Base-by-base conservation (phyloP, 2,329 filamentous ascomycete genomes). In the Allantophomopsis lycopodina region DNA sequence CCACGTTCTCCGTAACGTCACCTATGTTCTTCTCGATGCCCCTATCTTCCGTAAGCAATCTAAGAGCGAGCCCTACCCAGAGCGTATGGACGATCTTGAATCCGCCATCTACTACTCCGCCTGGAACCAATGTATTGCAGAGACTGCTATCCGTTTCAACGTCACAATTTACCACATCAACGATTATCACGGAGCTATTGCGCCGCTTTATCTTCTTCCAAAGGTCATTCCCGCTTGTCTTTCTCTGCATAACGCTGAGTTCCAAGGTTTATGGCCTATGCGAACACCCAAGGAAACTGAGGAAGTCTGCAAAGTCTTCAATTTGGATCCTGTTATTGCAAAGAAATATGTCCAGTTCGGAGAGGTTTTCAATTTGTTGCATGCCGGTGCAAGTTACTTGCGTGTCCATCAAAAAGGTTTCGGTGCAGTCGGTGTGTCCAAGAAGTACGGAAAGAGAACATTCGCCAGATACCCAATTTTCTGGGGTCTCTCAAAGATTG, bases 51-150 rank as follows among this genome's bases (percentile, higher is more conserved):
- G 76, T 37, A 65, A 73, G 43, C 76, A 80, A 50, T 69, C 69
- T 4, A 70, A 69, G 46, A 61, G 66, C 17, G 71, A 79, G 44
- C 76, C 76, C 0, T 80, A 80, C 49, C 76, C 76, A 10, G 63
- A 73, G 30, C 68, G 76, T 23, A 80, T 80, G 76, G 76, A 80
- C 51, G 76, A 80, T 50, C 62, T 80, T 41, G 72, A 76, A 45
- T 74, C 69, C 46, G 76, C 76, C 12, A 73, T 80, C 37, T 76
- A 79, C 56, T 80, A 80, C 51, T 78, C 73, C 2, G 75, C 73
- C 2, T 80, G 76, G 76, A 81, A 81, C 46, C 72, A 75, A 54
- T 80, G 76, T 50, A 79, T 81, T 47, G 74, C 76, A 8, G 66
- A 76, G 47, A 60, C 73, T 2, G 68, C 79, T 46, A 65, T 67